phyloP scores from a whole-genome alignment of 23 red algal genomes.

The Porphyridium purpureum region DNA sequence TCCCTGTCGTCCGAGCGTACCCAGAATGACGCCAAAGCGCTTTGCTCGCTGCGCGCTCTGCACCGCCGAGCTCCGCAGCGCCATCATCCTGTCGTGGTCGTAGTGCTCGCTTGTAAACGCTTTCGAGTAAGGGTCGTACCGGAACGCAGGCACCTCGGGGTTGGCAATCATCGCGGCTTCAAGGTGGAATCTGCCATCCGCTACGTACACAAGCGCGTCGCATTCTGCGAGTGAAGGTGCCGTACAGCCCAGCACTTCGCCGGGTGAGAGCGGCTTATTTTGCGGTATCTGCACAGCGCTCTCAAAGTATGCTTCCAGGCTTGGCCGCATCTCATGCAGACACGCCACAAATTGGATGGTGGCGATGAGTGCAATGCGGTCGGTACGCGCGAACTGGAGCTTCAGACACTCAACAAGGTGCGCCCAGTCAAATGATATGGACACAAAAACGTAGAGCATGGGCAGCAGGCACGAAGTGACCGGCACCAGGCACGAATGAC shows the following conservation, averaged over 20 bases:
- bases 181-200: constrained; percentile 92
- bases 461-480: constrained; percentile 33
- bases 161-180: constrained; percentile 96
- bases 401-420: constrained; percentile 41
- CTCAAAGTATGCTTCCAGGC: constrained; percentile 9
- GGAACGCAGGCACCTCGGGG: constrained; percentile 35
- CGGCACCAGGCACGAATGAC: constrained; percentile 88
- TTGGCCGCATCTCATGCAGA: constrained; percentile 14
- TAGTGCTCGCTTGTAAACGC: constrained; percentile 64
- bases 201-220: constrained; percentile 65
- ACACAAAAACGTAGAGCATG: constrained; percentile 86
- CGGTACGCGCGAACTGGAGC: constrained; percentile 18
- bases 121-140: constrained; percentile 95
- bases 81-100: constrained; percentile 46
- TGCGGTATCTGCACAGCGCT: constrained; percentile 34
- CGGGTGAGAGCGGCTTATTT: constrained; percentile 72
- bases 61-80: constrained; percentile 26
- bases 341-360: constrained; percentile 95
- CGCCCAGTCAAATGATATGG: constrained; percentile 48
- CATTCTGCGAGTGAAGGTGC: constrained; percentile 27
- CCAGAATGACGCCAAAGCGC: constrained; percentile 65
- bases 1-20: constrained; percentile 93
- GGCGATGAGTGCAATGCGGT: constrained; percentile 29
- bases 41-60: constrained; percentile 11
- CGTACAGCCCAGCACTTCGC: constrained; percentile 96